These are phyloP conservation scores for Zygoascus bituminiphila DNA, from an alignment of 805 yeast species.

Conservation along the genomic window DNA sequence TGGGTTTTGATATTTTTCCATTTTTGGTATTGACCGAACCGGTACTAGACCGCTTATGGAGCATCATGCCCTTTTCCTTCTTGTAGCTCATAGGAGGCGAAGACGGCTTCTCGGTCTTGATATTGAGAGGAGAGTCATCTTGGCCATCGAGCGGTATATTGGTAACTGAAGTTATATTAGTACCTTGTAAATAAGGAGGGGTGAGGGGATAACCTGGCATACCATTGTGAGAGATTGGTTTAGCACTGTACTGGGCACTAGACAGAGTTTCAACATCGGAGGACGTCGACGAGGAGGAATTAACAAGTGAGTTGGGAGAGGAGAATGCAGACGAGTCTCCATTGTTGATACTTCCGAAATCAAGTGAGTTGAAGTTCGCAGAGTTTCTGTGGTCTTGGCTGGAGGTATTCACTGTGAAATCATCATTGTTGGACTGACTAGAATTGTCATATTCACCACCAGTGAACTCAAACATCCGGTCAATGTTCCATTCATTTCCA, in stretches of 20 bases:
- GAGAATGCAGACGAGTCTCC: not conserved
- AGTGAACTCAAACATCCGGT: not conserved
- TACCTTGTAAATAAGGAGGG: conserved; percentile 4
- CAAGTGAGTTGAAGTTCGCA: not conserved
- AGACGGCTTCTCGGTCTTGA: not conserved
- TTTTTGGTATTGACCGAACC: not conserved
- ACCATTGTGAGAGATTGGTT: not conserved
- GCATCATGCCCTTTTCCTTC: not conserved
- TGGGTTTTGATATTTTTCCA: conserved; percentile 20
- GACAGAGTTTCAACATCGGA: not conserved
- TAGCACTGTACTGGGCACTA: not conserved
- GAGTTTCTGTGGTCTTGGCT: not conserved
- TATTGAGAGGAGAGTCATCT: not conserved
- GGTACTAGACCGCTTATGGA: not conserved
- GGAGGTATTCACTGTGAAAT: not conserved
- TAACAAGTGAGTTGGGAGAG: not conserved
- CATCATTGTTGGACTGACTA: not conserved
- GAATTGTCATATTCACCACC: not conserved
- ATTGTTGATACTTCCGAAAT: not conserved
- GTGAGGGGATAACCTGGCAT: not conserved
- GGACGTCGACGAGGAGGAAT: not conserved
- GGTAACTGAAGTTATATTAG: conserved; percentile 1
- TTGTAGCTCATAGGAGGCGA: not conserved
- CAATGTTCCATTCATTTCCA: not conserved
- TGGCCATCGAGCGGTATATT: not conserved